Evolutionary conservation across 345 rosid genomes (phyloP).

Genomic region (Citrus sinensis): DNA sequence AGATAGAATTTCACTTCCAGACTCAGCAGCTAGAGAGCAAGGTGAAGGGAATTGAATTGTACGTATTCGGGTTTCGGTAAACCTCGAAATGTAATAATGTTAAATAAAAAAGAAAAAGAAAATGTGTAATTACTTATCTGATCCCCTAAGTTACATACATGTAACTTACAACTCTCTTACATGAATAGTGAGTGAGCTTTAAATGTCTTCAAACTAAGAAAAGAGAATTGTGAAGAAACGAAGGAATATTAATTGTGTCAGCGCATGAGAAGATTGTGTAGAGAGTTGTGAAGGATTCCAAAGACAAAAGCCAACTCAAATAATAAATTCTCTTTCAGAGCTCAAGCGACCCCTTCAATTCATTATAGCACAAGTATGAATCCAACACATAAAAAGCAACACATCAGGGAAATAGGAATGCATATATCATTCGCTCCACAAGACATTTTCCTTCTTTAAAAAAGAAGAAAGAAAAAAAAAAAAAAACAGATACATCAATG

Average conservation of each 20-base stretch:
- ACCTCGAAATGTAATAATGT: too few relatives aligned
- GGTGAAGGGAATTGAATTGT: too few relatives aligned
- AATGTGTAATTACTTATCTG: too few relatives aligned
- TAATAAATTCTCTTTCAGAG: conserved; percentile 6
- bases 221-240: neutral
- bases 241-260: neutral
- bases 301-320: neutral
- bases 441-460: neutral
- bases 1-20: too few relatives aligned
- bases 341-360: neutral
- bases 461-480: too few relatives aligned
- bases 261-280: neutral
- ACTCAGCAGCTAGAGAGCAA: too few relatives aligned
- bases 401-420: neutral
- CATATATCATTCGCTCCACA: neutral
- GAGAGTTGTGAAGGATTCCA: neutral
- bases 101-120: too few relatives aligned
- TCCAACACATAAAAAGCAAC: neutral
- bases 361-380: neutral
- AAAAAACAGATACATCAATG: neutral
- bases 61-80: too few relatives aligned
- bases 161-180: too few relatives aligned
- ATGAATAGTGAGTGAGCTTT: too few relatives aligned
- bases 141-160: too few relatives aligned
- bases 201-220: neutral